Evolutionary conservation across 1,284 basidiomycete genomes (phyloP), one percentile per base, ranked within the genome.

Genomic region (Ustilago lituana): DNA sequence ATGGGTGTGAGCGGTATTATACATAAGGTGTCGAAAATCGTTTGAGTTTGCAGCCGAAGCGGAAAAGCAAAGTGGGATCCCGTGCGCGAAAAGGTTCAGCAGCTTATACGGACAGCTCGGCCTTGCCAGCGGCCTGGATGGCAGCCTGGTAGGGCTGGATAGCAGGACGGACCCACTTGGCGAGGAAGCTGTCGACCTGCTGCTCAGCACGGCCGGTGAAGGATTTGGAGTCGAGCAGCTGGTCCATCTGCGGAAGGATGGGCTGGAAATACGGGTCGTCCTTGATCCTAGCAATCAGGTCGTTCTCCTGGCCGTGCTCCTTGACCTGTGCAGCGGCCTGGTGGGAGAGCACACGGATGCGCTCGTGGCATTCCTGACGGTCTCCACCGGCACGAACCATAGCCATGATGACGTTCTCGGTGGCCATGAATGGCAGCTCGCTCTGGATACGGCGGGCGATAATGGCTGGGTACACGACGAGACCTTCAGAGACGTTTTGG

Each of bases 321-420:
- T 98, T 99, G 69, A 99, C 95, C 79, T 95, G 93, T 60, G 91
- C 86, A 0, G 89, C 94, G 0, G 96, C 96, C 83, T 98, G 89
- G 83, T 98, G 95, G 12, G 93, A 96, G n/a, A 98, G 86, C 48
- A 97, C 94, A 60, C 95, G 69, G 57, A 98, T 95, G 84, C 92
- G 91, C 84, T 98, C 96, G 83, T 98, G 95, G 33, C 93, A 94
- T 83, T 92, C 91, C 84, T 98, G 96, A 35, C 96, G 87, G 83
- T 98, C 95, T 1, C 94, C 96, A 36, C 94, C 94, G 52, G 84
- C 83, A 84, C 95, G 95, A 60, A 98, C 96, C 65, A 98, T 90
- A 11, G 94, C 94, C 96, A 99, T 98, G 85, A 98, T 98, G 83
- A 99, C 88, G 84, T 98, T 98, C 84, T 97, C 94, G 3, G 94